Conservation (phyloP, 805 yeast species). For the Peterozyma toletana region DNA sequence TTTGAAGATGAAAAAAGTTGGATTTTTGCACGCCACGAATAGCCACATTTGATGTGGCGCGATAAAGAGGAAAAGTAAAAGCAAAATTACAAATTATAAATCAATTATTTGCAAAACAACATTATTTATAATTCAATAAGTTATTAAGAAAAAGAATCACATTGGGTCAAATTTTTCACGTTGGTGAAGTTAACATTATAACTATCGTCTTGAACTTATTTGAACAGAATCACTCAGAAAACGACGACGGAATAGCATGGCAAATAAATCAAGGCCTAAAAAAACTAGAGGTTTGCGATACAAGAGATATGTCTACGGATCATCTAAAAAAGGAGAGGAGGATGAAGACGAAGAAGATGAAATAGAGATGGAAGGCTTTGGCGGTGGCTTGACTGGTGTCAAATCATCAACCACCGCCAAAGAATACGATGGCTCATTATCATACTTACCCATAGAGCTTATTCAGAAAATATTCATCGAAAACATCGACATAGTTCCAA, state of each 20-base stretch:
- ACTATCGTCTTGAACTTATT: too few relatives aligned
- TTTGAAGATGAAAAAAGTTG: too few relatives aligned
- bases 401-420: conserved; percentile 17
- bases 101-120: too few relatives aligned
- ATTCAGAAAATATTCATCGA: conserved; percentile 44
- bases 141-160: too few relatives aligned
- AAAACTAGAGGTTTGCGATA: conserved; percentile 70
- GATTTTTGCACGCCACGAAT: too few relatives aligned
- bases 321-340: conserved; percentile 16
- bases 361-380: conserved; percentile 17
- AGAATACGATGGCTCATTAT: conserved; percentile 10
- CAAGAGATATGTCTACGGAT: conserved; percentile 60
- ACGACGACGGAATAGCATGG: conserved; percentile 83
- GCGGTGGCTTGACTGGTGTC: conserved; percentile 19
- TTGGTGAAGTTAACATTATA: too few relatives aligned
- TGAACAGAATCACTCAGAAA: conserved; percentile 15
- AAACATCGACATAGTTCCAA: conserved; percentile 27
- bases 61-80: too few relatives aligned
- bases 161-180: too few relatives aligned
- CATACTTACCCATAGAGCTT: conserved; percentile 18
- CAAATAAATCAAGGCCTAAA: conserved; percentile 82
- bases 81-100: too few relatives aligned
- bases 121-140: too few relatives aligned
- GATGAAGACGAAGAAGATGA: conserved; percentile 20
- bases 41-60: too few relatives aligned